Base-by-base conservation (phyloP, 1,284 basidiomycete species). In the Irpex rosettiformis region DNA sequence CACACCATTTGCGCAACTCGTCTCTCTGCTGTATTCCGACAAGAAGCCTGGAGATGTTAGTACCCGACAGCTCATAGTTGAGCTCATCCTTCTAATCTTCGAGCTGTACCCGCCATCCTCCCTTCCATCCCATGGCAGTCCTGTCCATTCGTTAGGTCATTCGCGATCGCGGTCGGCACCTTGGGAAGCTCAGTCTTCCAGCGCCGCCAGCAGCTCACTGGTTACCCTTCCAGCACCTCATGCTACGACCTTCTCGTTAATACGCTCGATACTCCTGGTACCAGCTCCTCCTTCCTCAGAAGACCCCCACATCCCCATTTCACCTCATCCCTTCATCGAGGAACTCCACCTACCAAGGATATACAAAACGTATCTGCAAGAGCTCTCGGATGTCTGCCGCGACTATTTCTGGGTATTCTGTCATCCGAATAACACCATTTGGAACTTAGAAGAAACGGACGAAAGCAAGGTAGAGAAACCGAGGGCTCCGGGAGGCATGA, bases 391-490 rank as follows among this genome's bases (percentile, higher is more conserved):
- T 64, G 80, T 96, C 2, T 96, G 95, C 69, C 77, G 94, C 18
- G 96, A 99, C 71, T 98, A 97, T 75, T 98, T 98, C 73, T 98
- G 96, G 94, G 91, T 99, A 57, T 98, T 98, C 75, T 98, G 96
- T 70, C 97, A 99, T 71, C 89, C 91, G 2, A 89, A 89, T 67
- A 99, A 99, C 69, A 85, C 86, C 0, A 87, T 96, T 49, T 98
- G 95, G 95, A 78, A 87, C 16, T 75, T 96, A 25, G 75, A 80
- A 4, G 88, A 94, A 65, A 87, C 93, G 0, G 91, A 98, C 67
- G 88, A 93, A 69, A 83, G 77, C 1, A 84, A 84, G 57, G 93
- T 96, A 3, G 93, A 95, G 73, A 91, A 88, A 66, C 97, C 96
- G 3, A 84, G 93, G 37, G 96, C 97, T 2, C 96, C 97, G 0